Conservation (phyloP, 1,284 basidiomycete species). For the Ustilago lituana region DNA sequence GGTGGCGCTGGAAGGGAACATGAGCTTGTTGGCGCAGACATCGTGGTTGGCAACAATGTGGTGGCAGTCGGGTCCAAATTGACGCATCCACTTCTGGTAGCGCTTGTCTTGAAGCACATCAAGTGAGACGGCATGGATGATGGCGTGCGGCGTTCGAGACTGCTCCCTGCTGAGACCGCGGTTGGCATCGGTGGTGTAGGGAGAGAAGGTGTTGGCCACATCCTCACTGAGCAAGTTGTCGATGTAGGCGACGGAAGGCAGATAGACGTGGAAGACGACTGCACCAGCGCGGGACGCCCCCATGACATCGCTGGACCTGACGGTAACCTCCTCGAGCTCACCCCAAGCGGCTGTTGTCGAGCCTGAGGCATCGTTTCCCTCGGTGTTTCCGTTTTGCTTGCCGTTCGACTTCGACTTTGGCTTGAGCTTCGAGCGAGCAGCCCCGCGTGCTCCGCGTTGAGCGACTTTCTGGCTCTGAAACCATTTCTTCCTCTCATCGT, state of each 20-base stretch:
- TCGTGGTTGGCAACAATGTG: constrained; percentile 71
- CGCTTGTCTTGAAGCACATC: constrained; percentile 73
- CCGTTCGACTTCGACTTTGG: constrained; percentile 68
- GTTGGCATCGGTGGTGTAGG: constrained; percentile 61
- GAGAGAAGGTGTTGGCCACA: constrained; percentile 70
- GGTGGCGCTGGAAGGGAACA: constrained; percentile 79
- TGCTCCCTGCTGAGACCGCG: constrained; percentile 60
- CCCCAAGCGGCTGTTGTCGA: constrained; percentile 69
- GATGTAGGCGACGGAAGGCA: constrained; percentile 77
- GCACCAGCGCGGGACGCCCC: constrained; percentile 76
- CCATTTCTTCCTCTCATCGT: constrained; percentile 46
- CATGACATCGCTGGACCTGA: constrained; percentile 64
- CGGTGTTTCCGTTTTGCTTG: constrained; percentile 11
- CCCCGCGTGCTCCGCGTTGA: constrained; percentile 51
- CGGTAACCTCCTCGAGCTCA: constrained; percentile 34
- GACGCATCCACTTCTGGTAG: constrained; percentile 79
- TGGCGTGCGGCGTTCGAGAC: constrained; percentile 70
- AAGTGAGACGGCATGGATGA: constrained; percentile 56
- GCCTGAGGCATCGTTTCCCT: constrained; percentile 32
- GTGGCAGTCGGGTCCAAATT: constrained; percentile 74
- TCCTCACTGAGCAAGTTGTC: constrained; percentile 70
- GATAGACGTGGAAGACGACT: constrained; percentile 71
- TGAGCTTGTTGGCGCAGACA: constrained; percentile 75
- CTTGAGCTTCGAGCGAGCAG: neutral
- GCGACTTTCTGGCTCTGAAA: constrained; percentile 69